Evolutionary conservation across 2,329 filamentous ascomycete species (phyloP).

Genomic region (Zalaria sp.): DNA sequence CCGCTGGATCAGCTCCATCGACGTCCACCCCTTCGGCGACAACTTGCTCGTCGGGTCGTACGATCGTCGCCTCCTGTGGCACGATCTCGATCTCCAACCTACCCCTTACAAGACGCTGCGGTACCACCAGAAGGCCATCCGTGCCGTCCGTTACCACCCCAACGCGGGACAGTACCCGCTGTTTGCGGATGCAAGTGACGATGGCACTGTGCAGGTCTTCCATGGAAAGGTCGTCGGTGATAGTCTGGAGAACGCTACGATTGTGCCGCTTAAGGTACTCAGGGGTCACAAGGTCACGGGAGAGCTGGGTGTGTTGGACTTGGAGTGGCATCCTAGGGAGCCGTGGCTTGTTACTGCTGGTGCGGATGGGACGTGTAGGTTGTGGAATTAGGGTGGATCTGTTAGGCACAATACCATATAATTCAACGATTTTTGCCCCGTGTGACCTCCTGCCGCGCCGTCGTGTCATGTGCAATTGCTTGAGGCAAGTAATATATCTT

Average conservation of each 20-base stretch:
- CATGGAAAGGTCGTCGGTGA: slow-evolving; percentile 92
- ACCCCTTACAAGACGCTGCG: slow-evolving; percentile 92
- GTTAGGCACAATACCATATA: no score
- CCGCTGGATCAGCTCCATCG: slow-evolving; percentile 86
- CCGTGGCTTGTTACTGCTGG: slow-evolving; percentile 92
- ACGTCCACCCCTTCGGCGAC: slow-evolving; percentile 84
- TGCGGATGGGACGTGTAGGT: slow-evolving; percentile 78
- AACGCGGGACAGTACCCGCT: slow-evolving; percentile 51
- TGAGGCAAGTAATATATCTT: no score
- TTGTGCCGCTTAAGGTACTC: slow-evolving; percentile 90
- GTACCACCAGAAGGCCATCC: slow-evolving; percentile 86
- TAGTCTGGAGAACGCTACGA: slow-evolving; percentile 88
- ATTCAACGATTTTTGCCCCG: no score
- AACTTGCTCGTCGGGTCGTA: slow-evolving; percentile 92
- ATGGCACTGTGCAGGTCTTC: slow-evolving; percentile 90
- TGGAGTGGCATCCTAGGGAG: slow-evolving; percentile 91
- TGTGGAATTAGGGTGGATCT: slow-evolving; percentile 48
- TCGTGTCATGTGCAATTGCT: no score
- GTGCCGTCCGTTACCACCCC: slow-evolving; percentile 76
- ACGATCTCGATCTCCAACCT: slow-evolving; percentile 82
- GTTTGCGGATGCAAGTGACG: slow-evolving; percentile 90
- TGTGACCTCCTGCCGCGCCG: no score
- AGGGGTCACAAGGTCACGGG: slow-evolving; percentile 77
- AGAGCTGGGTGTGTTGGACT: slow-evolving; percentile 78
- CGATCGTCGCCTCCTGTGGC: slow-evolving; percentile 87